These are phyloP conservation scores for Candida michaelii DNA, from an alignment of 805 yeast genomes.

Conservation along the genomic window DNA sequence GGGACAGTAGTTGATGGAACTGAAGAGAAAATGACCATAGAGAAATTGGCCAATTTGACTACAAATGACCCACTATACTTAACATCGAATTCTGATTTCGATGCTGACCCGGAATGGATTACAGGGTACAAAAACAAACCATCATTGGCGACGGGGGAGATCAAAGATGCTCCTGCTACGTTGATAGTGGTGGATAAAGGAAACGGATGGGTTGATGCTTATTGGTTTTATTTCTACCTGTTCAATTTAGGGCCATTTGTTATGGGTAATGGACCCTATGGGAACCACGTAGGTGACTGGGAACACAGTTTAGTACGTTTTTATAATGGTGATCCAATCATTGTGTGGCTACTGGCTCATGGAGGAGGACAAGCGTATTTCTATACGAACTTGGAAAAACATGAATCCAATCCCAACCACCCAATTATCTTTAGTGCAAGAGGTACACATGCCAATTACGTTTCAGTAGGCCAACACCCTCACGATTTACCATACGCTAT, in stretches of 20 bases:
- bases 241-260: conserved; percentile 95
- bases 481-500: conserved; percentile 94
- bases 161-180: conserved; percentile 75
- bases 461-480: conserved; percentile 92
- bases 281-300: conserved; percentile 98
- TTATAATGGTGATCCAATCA: conserved; percentile 72
- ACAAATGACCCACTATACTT: conserved; percentile 47
- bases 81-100: conserved; percentile 71
- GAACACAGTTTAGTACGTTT: conserved; percentile 90
- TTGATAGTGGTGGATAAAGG: conserved; percentile 88
- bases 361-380: conserved; percentile 94
- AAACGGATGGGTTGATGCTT: conserved; percentile 92
- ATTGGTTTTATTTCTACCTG: conserved; percentile 93
- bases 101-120: conserved; percentile 74
- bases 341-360: conserved; percentile 97
- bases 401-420: conserved; percentile 40
- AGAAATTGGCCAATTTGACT: conserved; percentile 31
- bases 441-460: conserved; percentile 97
- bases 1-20: conserved; percentile 43
- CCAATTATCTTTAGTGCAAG: conserved; percentile 89
- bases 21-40: conserved; percentile 30
- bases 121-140: conserved; percentile 74
- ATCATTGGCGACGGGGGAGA: conserved; percentile 65
- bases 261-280: conserved; percentile 97
- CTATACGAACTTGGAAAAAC: conserved; percentile 72